Evolutionary conservation across 306 rosid species (phyloP).

Genomic region (Cercis canadensis): DNA sequence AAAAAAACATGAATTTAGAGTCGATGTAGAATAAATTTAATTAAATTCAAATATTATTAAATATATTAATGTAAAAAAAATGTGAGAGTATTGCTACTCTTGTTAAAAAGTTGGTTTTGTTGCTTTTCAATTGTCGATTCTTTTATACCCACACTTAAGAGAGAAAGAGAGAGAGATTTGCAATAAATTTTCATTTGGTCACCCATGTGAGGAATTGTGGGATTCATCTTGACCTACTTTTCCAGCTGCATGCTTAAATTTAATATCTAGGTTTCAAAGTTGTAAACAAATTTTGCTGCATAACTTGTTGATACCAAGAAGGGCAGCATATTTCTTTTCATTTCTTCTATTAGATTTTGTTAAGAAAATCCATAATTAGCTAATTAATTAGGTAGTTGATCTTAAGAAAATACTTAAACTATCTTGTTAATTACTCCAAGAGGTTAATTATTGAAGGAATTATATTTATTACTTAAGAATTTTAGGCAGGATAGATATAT

Average conservation of each 20-base stretch:
- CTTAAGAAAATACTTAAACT: too few species aligned
- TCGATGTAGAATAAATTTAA: too few species aligned
- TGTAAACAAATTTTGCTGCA: background rate
- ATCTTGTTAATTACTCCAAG: slow-evolving; percentile 25
- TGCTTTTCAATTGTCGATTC: too few species aligned
- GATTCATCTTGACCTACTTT: slow-evolving; percentile 32
- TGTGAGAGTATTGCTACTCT: too few species aligned
- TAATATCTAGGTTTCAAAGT: slow-evolving; percentile 2
- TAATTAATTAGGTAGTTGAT: slow-evolving; percentile 6
- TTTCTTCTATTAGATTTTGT: slow-evolving; percentile 23
- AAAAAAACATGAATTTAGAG: background rate
- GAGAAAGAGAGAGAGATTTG: background rate
- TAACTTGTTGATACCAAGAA: background rate
- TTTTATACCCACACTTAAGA: too few species aligned
- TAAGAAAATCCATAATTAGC: slow-evolving; percentile 2
- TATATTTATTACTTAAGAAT: too few species aligned
- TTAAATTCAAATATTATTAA: too few species aligned
- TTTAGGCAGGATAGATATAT: too few species aligned
- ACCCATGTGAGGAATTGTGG: slow-evolving; percentile 37
- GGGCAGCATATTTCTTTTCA: slow-evolving; percentile 3
- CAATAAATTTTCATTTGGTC: slow-evolving; percentile 36
- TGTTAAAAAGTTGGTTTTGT: too few species aligned
- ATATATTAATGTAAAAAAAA: too few species aligned
- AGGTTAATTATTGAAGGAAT: too few species aligned
- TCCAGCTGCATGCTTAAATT: slow-evolving; percentile 8